Percentiles rank a stretch among this genome's conserved stretches.
phyloP scores from a whole-genome alignment of 2,329 filamentous ascomycete genomes.

The Colletotrichum scovillei region DNA sequence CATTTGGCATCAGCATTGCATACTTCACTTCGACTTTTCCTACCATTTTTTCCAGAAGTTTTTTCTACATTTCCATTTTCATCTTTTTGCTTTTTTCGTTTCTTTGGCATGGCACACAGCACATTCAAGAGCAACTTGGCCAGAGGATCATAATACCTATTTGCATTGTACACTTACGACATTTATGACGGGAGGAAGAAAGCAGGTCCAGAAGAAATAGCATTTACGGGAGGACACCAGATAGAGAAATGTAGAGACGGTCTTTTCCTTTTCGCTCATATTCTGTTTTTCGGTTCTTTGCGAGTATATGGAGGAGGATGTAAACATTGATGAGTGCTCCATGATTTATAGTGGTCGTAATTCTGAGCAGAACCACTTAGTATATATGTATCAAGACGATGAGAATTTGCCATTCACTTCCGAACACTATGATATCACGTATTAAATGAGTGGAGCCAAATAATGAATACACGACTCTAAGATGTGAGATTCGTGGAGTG shows the following conservation, averaged over 20 bases:
- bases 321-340: background rate
- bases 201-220: background rate
- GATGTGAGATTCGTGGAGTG: background rate
- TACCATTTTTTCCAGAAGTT: background rate
- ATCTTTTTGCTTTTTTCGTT: background rate
- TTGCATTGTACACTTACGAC: background rate
- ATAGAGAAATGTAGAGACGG: background rate
- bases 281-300: background rate
- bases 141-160: constrained; percentile 8
- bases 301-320: background rate
- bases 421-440: background rate
- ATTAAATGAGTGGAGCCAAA: background rate
- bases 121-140: background rate
- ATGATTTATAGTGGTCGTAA: background rate
- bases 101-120: background rate
- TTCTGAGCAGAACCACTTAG: background rate
- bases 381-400: background rate
- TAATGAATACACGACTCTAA: too few relatives aligned
- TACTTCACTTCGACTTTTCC: background rate
- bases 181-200: background rate
- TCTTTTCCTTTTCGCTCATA: background rate
- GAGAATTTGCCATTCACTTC: background rate
- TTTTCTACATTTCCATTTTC: background rate
- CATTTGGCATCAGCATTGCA: background rate
- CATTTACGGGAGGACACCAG: background rate